A percentile compares a stretch with the other conserved stretches of the same genome.
Conservation (phyloP, 2,329 filamentous ascomycete species). For the Elsinoe perseae region DNA sequence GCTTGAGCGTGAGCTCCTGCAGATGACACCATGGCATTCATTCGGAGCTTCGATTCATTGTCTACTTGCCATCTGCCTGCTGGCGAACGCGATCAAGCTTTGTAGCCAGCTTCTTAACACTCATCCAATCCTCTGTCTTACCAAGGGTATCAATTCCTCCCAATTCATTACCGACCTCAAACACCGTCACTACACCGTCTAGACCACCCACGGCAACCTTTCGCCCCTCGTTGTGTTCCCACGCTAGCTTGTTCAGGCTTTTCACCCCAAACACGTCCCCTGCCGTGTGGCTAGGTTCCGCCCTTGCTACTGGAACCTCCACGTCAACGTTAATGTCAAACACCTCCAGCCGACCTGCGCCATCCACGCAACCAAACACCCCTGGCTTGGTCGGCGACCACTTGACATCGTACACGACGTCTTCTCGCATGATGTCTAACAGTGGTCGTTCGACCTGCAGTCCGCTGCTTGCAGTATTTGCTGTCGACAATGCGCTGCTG, state of each 20-base stretch:
- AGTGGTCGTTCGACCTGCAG: slow-evolving; percentile 59
- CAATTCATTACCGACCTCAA: slow-evolving; percentile 76
- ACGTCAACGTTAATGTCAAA: slow-evolving; percentile 93
- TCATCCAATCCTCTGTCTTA: slow-evolving; percentile 84
- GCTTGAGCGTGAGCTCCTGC: neutral
- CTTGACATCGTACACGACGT: slow-evolving; percentile 89
- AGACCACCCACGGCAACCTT: slow-evolving; percentile 84
- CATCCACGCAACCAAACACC: slow-evolving; percentile 90
- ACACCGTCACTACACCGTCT: slow-evolving; percentile 82
- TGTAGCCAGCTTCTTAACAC: slow-evolving; percentile 80
- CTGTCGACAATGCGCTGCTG: slow-evolving; percentile 19
- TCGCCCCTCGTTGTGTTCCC: slow-evolving; percentile 85
- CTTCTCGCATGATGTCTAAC: slow-evolving; percentile 85
- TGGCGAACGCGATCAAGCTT: slow-evolving; percentile 52
- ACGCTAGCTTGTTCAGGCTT: slow-evolving; percentile 88
- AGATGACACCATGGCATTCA: no score
- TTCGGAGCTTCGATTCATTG: neutral
- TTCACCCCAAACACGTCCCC: slow-evolving; percentile 43
- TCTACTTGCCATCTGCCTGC: slow-evolving; percentile 21
- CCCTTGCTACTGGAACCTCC: slow-evolving; percentile 80
- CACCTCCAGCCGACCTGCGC: slow-evolving; percentile 81
- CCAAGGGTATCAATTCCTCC: slow-evolving; percentile 72
- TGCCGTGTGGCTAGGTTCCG: slow-evolving; percentile 37
- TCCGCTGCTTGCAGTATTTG: slow-evolving; percentile 15
- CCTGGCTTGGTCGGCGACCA: slow-evolving; percentile 94